Base-by-base conservation (phyloP, 495 filamentous ascomycete species). In the Daldinia decipiens region DNA sequence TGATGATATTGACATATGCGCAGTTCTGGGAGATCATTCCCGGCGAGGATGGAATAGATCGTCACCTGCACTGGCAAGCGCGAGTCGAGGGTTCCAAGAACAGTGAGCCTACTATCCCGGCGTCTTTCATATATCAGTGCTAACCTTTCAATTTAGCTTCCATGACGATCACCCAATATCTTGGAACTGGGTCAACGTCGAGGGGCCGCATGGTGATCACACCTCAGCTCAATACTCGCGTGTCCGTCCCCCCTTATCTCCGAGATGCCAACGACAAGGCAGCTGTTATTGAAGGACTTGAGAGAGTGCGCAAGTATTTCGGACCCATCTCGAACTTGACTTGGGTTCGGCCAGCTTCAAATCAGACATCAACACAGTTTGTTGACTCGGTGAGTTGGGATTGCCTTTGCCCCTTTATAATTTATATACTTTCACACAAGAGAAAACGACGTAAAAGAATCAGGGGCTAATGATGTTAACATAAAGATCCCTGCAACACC, bases 21-120 rank as follows among this genome's bases (percentile, higher is more conserved):
- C 24, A 76, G 71, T 76, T 80, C 65, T 86, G 81, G 81, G 79
- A 85, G 52, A 81, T 79, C 29, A 79, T 85, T 69, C 78, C 71
- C 13, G 82, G 82, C 6, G 68, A 77, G 3, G 86, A 88, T 40
- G 87, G 87, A 38, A 83, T 89, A 43, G 80, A 83, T 17, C 81
- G 88, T 47, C 82, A 88, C 57, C 56, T 88, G 24, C 86, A 87
- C 74, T 87, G 81, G 79, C 86, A 84, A 26, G 82, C 83, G 3
- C 81, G 86, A 68, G 83, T 85, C 56, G 85, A 88, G 66, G 82
- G 81, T 0, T 77, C 74, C 7, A 75, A 71, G 50, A 75, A 71
- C 21, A 75, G 78, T 66, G 52, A 68, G 34, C 73, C 65, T 40
- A 59, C 53, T 7, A 5, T 21, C 43, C 7, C 54, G n/a, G 17